Base-by-base conservation (phyloP, 1,139 yeast species). In the Suhomyces kunorum region DNA sequence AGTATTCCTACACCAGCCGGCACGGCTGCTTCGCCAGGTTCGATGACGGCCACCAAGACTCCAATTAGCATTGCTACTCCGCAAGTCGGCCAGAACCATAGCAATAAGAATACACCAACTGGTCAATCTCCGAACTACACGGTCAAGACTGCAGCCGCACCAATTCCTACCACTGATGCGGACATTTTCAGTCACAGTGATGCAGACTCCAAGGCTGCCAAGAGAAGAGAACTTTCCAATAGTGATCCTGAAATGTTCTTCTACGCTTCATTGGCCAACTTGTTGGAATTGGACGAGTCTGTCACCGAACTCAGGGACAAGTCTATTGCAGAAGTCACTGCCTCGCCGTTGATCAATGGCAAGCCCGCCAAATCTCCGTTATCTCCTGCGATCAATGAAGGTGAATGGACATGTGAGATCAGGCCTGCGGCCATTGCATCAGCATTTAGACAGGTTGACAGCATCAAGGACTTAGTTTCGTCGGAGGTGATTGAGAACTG, bases 221-320 rank as follows among this genome's bases (percentile, higher is more conserved):
- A 63, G 46, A 59, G 83, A 41, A 64, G 78, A 38, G 78, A 74
- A 36, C 63, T 78, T 38, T 72, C 77, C 1, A 56, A 56, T 36
- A 50, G 56, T 18, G 77, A 78, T 49, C 78, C 82, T 0, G 71
- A 73, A 38, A 63, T 64, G 44, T 78, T 76, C 55, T 75, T 78
- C 53, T 63, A 72, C 39, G 74, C 80, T 0, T 68, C 81, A 1
- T 61, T 78, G 44, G 70, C 78, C 8, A 78, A 78, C 51, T 60
- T 76, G 28, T 60, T 78, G 43, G 78, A 73, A 34, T 51, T 78
- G 33, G 74, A 70, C 17, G 76, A 70, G 17, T 59, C 65, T 18
- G 62, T 43, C n/a, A 47, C 44, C 5, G 53, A 47, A n/a, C 39
- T 43, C 2, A 39, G 35, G n/a, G 38, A 38, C 8, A 31, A 34